Evolutionary conservation across 805 yeast species (phyloP).

Genomic region (Hanseniaspora nectarophila): DNA sequence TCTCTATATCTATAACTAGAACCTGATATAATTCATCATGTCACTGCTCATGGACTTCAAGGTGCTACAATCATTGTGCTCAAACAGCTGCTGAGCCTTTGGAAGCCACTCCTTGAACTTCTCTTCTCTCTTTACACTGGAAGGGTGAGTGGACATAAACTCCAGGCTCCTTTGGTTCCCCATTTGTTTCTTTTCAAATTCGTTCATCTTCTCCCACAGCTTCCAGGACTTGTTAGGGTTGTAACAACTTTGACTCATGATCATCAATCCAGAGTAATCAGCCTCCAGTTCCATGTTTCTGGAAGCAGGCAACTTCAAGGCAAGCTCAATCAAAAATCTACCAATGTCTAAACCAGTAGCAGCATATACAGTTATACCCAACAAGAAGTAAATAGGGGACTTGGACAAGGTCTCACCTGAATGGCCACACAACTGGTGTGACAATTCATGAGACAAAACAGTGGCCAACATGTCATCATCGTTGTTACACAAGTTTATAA

Average conservation of each 20-base stretch:
- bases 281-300: slow-evolving; percentile 95
- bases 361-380: slow-evolving; percentile 44
- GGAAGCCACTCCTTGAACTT: slow-evolving; percentile 62
- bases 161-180: slow-evolving; percentile 35
- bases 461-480: slow-evolving; percentile 91
- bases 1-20: background rate
- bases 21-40: background rate
- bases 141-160: slow-evolving; percentile 81
- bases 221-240: slow-evolving; percentile 60
- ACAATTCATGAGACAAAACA: slow-evolving; percentile 82
- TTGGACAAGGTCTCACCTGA: slow-evolving; percentile 70
- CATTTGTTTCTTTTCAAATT: slow-evolving; percentile 30
- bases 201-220: slow-evolving; percentile 75
- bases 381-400: slow-evolving; percentile 54
- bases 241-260: slow-evolving; percentile 84
- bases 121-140: slow-evolving; percentile 55
- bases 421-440: slow-evolving; percentile 90
- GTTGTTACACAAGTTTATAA: slow-evolving; percentile 54
- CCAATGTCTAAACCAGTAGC: slow-evolving; percentile 52
- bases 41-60: slow-evolving; percentile 1
- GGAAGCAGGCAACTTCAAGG: slow-evolving; percentile 69
- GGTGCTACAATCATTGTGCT: slow-evolving; percentile 25
- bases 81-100: slow-evolving; percentile 29
- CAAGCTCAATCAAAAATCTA: slow-evolving; percentile 41
- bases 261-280: slow-evolving; percentile 82